These are phyloP conservation scores for Phytophthora europaea DNA, from an alignment of 352 stramenopile genomes.

Conservation along the genomic window DNA sequence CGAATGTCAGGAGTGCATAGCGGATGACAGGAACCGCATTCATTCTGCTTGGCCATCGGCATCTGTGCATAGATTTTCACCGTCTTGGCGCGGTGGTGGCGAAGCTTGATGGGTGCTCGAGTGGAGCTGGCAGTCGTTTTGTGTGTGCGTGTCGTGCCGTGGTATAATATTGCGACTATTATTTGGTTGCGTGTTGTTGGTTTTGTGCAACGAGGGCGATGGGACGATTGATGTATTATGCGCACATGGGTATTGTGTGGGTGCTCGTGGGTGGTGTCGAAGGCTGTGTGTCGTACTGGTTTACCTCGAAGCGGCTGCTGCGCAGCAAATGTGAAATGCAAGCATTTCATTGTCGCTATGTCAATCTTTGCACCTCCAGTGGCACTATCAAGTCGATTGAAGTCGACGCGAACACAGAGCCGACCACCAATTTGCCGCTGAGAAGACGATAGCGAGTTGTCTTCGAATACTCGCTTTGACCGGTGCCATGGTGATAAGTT, in stretches of 20 bases:
- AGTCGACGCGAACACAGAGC: conserved; percentile 60
- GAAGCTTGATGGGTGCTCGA: too few relatives aligned
- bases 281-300: too few relatives aligned
- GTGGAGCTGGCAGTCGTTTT: too few relatives aligned
- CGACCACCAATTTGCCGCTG: conserved; percentile 55
- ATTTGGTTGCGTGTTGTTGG: too few relatives aligned
- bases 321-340: conserved; percentile 65
- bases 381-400: conserved; percentile 54
- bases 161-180: too few relatives aligned
- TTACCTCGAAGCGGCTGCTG: conserved; percentile 68
- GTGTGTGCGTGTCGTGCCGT: too few relatives aligned
- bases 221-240: too few relatives aligned
- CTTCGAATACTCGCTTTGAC: conserved; percentile 52
- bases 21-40: conserved; percentile 15
- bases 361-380: conserved; percentile 51
- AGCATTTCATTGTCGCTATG: conserved; percentile 63
- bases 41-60: conserved; percentile 23
- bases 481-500: conserved; percentile 24
- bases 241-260: too few relatives aligned
- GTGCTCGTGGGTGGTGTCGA: too few relatives aligned
- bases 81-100: neutral
- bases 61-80: conserved; percentile 13
- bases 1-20: neutral
- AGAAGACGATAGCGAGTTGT: conserved; percentile 49
- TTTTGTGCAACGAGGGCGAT: too few relatives aligned